These are phyloP conservation scores for Emydomyces testavorans DNA, from an alignment of 2,329 filamentous ascomycete genomes.

Conservation along the genomic window DNA sequence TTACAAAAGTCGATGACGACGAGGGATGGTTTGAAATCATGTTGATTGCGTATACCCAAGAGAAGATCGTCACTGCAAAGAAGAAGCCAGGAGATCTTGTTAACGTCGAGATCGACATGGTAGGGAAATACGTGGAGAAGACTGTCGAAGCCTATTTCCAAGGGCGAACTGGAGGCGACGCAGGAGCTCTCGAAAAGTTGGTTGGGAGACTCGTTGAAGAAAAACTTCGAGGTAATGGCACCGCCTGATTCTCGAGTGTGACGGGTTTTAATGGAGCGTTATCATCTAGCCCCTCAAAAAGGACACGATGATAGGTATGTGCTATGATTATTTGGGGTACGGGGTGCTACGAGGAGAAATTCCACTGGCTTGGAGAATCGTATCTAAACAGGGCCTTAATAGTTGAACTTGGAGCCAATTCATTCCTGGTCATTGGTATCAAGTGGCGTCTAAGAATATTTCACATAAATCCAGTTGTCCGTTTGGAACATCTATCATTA, in stretches of 20 bases:
- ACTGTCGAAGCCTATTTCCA: slow-evolving; percentile 69
- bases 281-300: background rate
- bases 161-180: slow-evolving; percentile 29
- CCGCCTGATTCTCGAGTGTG: background rate
- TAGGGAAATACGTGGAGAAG: slow-evolving; percentile 58
- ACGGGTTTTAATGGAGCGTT: background rate
- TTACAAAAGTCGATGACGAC: slow-evolving; percentile 72
- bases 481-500: background rate
- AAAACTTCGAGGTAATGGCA: slow-evolving; percentile 38
- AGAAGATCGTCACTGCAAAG: slow-evolving; percentile 68
- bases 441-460: too few relatives aligned
- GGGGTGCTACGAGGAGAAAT: too few relatives aligned
- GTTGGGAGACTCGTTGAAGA: slow-evolving; percentile 64
- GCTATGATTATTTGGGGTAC: background rate
- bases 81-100: slow-evolving; percentile 73
- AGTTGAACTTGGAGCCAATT: too few relatives aligned
- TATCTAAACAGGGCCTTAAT: too few relatives aligned
- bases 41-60: slow-evolving; percentile 94
- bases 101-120: slow-evolving; percentile 88
- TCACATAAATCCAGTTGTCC: too few relatives aligned
- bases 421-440: too few relatives aligned
- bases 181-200: slow-evolving; percentile 54
- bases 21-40: slow-evolving; percentile 89
- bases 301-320: background rate
- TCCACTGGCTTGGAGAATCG: too few relatives aligned